Conservation (phyloP, 2,329 filamentous ascomycete genomes). For the Aureobasidium namibiae region DNA sequence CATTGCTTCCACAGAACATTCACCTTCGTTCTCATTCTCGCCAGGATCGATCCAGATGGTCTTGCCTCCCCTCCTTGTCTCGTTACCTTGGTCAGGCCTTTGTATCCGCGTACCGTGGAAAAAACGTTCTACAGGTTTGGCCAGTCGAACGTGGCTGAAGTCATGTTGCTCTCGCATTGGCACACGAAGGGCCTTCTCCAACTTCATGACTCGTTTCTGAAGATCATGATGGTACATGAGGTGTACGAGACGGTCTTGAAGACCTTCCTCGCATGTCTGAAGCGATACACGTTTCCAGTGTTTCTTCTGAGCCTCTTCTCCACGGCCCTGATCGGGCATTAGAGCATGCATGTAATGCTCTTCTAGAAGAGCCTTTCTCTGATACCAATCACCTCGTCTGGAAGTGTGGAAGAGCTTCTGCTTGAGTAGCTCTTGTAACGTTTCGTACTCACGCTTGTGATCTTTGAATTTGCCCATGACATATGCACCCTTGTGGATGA, state of each 20-base stretch:
- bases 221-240: constrained; percentile 85
- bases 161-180: constrained; percentile 84
- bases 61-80: constrained; percentile 49
- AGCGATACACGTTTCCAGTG: constrained; percentile 73
- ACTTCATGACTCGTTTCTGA: constrained; percentile 85
- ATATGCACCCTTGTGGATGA: constrained; percentile 78
- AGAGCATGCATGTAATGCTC: constrained; percentile 84
- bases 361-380: constrained; percentile 86
- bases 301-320: constrained; percentile 60
- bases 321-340: constrained; percentile 39
- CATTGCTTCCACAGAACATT: constrained; percentile 90
- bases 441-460: constrained; percentile 64
- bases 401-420: constrained; percentile 81
- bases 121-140: constrained; percentile 64
- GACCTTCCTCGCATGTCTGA: constrained; percentile 72
- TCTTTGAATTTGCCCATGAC: constrained; percentile 76
- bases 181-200: constrained; percentile 76
- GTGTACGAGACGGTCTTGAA: constrained; percentile 85
- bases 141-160: constrained; percentile 76
- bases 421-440: constrained; percentile 65
- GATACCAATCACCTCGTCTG: constrained; percentile 85
- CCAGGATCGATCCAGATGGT: constrained; percentile 76
- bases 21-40: constrained; percentile 42
- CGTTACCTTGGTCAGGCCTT: constrained; percentile 16
- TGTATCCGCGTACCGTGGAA: constrained; percentile 71